A percentile compares a stretch with the other conserved stretches of the same genome.
phyloP scores from a whole-genome alignment of 352 stramenopile genomes.

The Phytophthora rubi region DNA sequence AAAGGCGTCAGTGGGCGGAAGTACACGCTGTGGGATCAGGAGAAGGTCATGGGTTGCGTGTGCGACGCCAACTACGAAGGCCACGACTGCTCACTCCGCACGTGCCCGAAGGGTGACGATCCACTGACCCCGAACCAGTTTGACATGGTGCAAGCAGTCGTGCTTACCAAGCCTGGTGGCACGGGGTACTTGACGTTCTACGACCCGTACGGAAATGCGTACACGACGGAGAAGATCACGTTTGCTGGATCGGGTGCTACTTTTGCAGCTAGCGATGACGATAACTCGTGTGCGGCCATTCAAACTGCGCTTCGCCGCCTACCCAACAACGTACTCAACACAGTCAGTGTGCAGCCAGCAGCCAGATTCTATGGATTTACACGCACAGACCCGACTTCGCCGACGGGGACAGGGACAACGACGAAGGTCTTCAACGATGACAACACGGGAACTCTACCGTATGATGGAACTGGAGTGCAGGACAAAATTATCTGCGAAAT shows the following conservation, averaged over 20 bases:
- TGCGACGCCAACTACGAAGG: constrained; percentile 72
- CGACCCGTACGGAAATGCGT: constrained; percentile 78
- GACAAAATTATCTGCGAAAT: constrained; percentile 44
- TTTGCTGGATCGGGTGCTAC: constrained; percentile 16
- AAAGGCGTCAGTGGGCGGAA: constrained; percentile 29
- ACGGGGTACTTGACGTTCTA: constrained; percentile 65
- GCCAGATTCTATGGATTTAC: constrained; percentile 30
- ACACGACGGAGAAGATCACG: constrained; percentile 53
- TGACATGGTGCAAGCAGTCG: constrained; percentile 61
- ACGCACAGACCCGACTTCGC: constrained; percentile 18
- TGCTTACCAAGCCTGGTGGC: background rate
- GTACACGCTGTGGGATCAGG: constrained; percentile 76
- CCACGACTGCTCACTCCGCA: constrained; percentile 61
- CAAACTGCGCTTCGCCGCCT: constrained; percentile 49
- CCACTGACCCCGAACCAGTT: constrained; percentile 56
- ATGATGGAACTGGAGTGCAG: background rate
- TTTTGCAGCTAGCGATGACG: background rate
- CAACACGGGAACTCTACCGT: background rate
- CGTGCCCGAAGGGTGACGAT: constrained; percentile 69
- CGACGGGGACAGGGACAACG: background rate
- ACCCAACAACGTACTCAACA: constrained; percentile 78
- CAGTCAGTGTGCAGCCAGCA: constrained; percentile 26
- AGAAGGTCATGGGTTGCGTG: constrained; percentile 84
- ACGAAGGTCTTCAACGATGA: constrained; percentile 14
- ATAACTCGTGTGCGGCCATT: constrained; percentile 42